Evolutionary conservation across 305 asterid species (phyloP).

Genomic region (Fraxinus sp.): DNA sequence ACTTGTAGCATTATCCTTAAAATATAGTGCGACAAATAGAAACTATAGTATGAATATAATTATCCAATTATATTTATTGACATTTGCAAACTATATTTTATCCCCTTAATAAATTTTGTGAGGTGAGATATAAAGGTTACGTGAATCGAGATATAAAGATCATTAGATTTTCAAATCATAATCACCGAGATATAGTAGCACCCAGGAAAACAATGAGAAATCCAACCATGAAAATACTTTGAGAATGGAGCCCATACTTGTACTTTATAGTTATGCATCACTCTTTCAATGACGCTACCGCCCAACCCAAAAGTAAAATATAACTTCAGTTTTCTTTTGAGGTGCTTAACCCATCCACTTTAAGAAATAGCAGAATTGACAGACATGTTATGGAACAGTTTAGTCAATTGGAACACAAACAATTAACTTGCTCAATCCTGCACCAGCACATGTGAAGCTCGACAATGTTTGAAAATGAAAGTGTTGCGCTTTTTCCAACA

Average conservation of each 20-base stretch:
- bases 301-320: neutral
- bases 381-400: neutral
- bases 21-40: neutral
- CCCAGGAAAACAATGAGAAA: neutral
- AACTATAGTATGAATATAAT: neutral
- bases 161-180: neutral
- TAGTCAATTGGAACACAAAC: neutral
- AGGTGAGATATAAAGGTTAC: neutral
- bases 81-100: neutral
- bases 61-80: neutral
- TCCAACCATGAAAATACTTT: neutral
- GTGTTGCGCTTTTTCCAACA: neutral
- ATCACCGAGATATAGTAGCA: neutral
- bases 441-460: neutral
- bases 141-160: neutral
- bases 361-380: neutral
- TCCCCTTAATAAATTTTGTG: neutral
- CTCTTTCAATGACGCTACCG: neutral
- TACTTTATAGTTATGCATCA: neutral
- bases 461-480: neutral
- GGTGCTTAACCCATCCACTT: neutral
- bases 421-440: neutral
- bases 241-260: neutral
- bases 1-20: neutral
- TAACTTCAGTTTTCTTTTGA: neutral